phyloP scores from a whole-genome alignment of 1,139 yeast species.

The Saccharomycopsis hybrid region DNA sequence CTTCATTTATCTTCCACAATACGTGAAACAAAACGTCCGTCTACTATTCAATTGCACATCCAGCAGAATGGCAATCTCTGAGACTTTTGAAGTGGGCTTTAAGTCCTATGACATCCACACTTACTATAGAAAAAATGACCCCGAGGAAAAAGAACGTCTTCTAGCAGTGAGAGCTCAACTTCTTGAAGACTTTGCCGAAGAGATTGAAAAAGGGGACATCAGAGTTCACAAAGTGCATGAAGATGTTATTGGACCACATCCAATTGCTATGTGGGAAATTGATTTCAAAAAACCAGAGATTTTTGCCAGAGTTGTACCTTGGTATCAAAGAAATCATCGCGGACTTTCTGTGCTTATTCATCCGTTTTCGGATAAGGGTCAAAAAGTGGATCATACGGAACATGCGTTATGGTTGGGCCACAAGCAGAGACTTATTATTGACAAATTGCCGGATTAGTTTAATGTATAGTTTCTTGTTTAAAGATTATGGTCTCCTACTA shows the following conservation, averaged over 20 bases:
- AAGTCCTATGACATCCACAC: constrained; percentile 48
- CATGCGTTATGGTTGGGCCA: constrained; percentile 54
- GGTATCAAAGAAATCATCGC: constrained; percentile 45
- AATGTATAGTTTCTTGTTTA: no score
- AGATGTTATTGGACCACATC: constrained; percentile 53
- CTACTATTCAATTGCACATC: no score
- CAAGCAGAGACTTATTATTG: constrained; percentile 28
- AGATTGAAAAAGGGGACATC: constrained; percentile 38
- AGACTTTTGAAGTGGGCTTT: constrained; percentile 27
- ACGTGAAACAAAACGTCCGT: no score
- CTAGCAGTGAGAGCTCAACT: constrained; percentile 37
- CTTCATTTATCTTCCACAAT: no score
- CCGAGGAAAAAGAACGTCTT: constrained; percentile 34
- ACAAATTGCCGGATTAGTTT: constrained; percentile 13
- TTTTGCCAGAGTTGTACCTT: constrained; percentile 31
- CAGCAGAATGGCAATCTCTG: no score
- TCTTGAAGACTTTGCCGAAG: constrained; percentile 38
- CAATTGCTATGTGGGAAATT: constrained; percentile 39
- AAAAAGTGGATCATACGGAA: constrained; percentile 42
- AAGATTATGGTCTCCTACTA: no score
- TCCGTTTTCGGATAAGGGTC: constrained; percentile 35
- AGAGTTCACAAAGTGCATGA: constrained; percentile 44
- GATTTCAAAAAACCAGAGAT: constrained; percentile 32
- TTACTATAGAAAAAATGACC: constrained; percentile 41
- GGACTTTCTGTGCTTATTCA: constrained; percentile 47